Base-by-base conservation (phyloP, 345 rosid species). In the Citrus hindsii region DNA sequence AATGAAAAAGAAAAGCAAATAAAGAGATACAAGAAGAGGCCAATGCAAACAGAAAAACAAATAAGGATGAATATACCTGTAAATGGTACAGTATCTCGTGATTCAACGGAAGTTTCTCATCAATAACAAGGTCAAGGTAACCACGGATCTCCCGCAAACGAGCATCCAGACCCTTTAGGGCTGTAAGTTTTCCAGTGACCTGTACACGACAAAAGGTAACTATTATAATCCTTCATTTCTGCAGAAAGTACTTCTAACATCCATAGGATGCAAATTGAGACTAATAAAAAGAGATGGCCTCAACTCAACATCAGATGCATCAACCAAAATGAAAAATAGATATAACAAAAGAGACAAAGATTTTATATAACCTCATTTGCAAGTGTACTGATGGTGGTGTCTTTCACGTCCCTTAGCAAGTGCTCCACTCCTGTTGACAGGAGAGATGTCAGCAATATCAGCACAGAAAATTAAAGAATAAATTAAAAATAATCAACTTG, bases 301-400 rank as follows among this genome's bases (percentile, higher is more conserved):
- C 64, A 56, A 56, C 58, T 25, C 33, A 32, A 38, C 66, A 55
- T 55, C 61, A 67, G 51, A 65, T 65, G 35, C 32, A 51, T 51
- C 6, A 30, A 12, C 14, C 63, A 77, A 12, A 84, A 84, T 24
- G 2, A 24, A 53, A 58, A 10, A 33, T 24, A 5, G 24, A 42
- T 4, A 65, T 8, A 12, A 9, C 27, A n/a, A 9, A 27, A 55
- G 27, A 22, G 61, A 53, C 72, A 5, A 67, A 76, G 71, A 66
- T 35, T 19, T 55, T 16, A 37, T 46, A 53, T 42, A 79, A 83
- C 92, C 92, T 91, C 93, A 3, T 86, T 88, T 59, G 93, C 93
- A 79, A 91, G 90, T 12, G 95, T 89, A 81, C 93, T 91, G 51
- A 91, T 87, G 64, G 95, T 91, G 58, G 92, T 88, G 65, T 91